phyloP scores from a whole-genome alignment of 2,329 filamentous ascomycete genomes.

The Trichoderma sp. region DNA sequence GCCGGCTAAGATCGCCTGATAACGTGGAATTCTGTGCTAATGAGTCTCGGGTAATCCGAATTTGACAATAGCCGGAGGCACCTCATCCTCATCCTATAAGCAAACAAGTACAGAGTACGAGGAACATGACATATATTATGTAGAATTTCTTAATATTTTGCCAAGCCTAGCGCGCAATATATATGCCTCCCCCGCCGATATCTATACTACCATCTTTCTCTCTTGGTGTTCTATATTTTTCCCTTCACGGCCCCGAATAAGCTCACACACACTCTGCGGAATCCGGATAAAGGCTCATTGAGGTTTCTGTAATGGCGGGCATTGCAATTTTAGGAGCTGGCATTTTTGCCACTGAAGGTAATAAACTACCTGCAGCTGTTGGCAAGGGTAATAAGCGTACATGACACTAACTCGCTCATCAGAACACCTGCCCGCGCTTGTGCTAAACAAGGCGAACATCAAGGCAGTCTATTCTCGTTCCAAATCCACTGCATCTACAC shows the following conservation, averaged over 20 bases:
- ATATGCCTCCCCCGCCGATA: background rate
- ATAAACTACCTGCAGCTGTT: background rate
- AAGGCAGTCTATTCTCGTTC: constrained; percentile 14
- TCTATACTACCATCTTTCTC: background rate
- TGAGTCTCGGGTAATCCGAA: constrained; percentile 12
- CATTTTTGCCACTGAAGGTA: constrained; percentile 15
- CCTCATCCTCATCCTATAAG: background rate
- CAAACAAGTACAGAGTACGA: background rate
- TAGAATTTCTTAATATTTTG: background rate
- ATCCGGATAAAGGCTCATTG: background rate
- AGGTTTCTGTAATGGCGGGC: background rate
- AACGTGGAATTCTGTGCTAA: background rate
- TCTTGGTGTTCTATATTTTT: background rate
- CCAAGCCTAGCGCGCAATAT: background rate
- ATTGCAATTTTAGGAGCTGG: constrained; percentile 18
- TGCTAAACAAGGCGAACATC: constrained; percentile 3
- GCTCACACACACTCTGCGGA: background rate
- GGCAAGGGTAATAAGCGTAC: background rate
- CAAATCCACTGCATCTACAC: background rate
- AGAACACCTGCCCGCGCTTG: constrained; percentile 8
- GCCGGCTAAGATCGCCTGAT: background rate
- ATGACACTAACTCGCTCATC: background rate
- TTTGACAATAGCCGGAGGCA: constrained; percentile 6
- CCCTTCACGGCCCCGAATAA: background rate
- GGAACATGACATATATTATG: background rate